Evolutionary conservation across 1,284 basidiomycete species (phyloP), one percentile per base, ranked within the genome.

Genomic region (Phlebopus sp.): DNA sequence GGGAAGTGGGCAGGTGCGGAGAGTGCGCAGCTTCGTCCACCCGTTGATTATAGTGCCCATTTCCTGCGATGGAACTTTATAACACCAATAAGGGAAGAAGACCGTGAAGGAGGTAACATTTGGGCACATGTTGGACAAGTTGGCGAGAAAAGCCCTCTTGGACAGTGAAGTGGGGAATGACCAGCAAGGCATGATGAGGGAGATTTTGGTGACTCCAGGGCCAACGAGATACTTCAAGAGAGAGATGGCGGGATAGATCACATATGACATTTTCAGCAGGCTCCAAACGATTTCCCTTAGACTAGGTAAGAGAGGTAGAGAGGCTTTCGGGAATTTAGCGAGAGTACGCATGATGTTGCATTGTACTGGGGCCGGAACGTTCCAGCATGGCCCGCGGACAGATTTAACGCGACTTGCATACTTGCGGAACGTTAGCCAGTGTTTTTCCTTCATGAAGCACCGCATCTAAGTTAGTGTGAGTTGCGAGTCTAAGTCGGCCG

Each of bases 261-360:
- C 35, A 37, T 60, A 59, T 2, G 55, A 59, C 59, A 60, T 61
- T 35, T 58, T 58, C 11, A 56, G 55, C 49, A 66, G 52, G 23
- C 52, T 52, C 60, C 60, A 66, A 17, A 52, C 39, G 32, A 62
- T 55, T n/a, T 63, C 62, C 0, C 36, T 62, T 29, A 64, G 52
- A 18, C 59, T 64, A 2, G 60, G 63, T 19, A 66, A 62, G 1
- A 66, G 30, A 0, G 60, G 60, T 6, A 60, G 38, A 2, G 58
- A 42, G 0, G 57, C 47, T 17, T 51, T 64, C 37, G 54, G n/a
- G n/a, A n/a, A n/a, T n/a, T n/a, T n/a, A n/a, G n/a, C n/a, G n/a
- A n/a, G n/a, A n/a, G n/a, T n/a, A n/a, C n/a, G n/a, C n/a, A n/a
- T n/a, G n/a, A n/a, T n/a, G n/a, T n/a, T n/a, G n/a, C n/a, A n/a